Percentiles rank a stretch among this genome's conserved stretches.
Conservation (phyloP, 345 rosid genomes). For the Abelmoschus esculentus region DNA sequence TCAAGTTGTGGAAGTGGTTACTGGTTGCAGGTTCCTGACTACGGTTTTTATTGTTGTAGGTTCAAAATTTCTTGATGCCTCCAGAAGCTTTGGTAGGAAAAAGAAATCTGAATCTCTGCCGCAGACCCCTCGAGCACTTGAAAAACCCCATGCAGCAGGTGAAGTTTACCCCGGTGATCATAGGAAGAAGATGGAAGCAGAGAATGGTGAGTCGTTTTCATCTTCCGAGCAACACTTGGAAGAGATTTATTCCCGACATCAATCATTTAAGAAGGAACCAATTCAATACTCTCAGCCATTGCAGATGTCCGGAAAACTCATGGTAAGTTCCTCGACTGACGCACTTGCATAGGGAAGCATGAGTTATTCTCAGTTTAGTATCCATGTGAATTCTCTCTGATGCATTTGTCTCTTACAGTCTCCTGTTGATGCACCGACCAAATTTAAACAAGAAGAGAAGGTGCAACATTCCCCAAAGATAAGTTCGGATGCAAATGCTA, state of each 20-base stretch:
- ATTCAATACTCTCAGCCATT: constrained; percentile 24
- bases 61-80: constrained; percentile 34
- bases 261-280: constrained; percentile 32
- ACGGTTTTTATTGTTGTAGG: constrained; percentile 27
- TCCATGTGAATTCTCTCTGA: not conserved
- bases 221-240: constrained; percentile 33
- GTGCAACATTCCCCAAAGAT: constrained; percentile 8
- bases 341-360: not conserved
- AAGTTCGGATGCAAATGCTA: constrained; percentile 7
- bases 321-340: constrained; percentile 6
- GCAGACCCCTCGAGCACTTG: constrained; percentile 29
- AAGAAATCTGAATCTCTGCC: constrained; percentile 47
- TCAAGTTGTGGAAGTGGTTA: not conserved
- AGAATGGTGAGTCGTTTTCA: constrained; percentile 27
- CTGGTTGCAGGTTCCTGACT: not conserved
- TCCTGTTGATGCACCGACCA: constrained; percentile 11
- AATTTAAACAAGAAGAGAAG: constrained; percentile 22
- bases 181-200: constrained; percentile 24
- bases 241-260: constrained; percentile 30
- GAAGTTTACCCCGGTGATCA: constrained; percentile 18
- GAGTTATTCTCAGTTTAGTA: not conserved
- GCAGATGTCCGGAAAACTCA: constrained; percentile 20
- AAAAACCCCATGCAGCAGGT: constrained; percentile 17
- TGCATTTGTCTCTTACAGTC: constrained; percentile 7
- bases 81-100: constrained; percentile 58